A percentile compares a stretch with the other conserved stretches of the same genome.
phyloP scores from a whole-genome alignment of 2,329 filamentous ascomycete genomes.

The Macrophomina pseudophaseolina region DNA sequence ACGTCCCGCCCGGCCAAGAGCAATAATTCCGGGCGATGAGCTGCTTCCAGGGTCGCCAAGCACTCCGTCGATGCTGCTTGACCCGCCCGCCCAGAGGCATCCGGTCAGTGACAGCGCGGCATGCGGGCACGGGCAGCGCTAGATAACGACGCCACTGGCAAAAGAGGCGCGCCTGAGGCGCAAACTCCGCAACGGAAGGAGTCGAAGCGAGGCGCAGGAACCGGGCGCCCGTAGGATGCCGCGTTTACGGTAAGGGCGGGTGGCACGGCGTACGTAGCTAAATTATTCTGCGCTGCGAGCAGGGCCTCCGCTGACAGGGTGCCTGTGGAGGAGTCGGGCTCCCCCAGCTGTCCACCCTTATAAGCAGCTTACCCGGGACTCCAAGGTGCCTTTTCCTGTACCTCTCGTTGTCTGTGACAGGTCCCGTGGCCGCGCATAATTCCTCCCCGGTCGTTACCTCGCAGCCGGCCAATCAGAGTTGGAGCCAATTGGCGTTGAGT shows the following conservation, averaged over 20 bases:
- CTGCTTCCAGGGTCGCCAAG: background rate
- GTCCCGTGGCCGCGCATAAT: background rate
- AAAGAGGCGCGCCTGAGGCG: constrained; percentile 1
- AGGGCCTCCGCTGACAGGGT: background rate
- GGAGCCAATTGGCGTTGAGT: background rate
- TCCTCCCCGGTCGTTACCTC: background rate
- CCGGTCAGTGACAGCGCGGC: constrained; percentile 9
- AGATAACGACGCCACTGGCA: background rate
- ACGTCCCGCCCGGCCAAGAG: constrained; percentile 13
- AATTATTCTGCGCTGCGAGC: background rate
- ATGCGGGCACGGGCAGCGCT: constrained; percentile 5
- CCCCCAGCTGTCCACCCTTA: background rate
- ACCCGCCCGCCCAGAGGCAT: background rate
- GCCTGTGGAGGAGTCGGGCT: background rate
- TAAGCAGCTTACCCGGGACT: constrained; percentile 7
- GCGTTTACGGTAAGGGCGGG: background rate
- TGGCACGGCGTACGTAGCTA: background rate
- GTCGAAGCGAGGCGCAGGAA: background rate
- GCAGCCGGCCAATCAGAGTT: background rate
- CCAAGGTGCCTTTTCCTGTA: background rate
- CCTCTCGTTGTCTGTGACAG: constrained; percentile 1
- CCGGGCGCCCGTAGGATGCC: background rate
- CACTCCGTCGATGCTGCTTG: background rate
- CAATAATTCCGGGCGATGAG: background rate
- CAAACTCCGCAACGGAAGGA: background rate